A percentile compares a stretch with the other conserved stretches of the same genome.
Conservation (phyloP, 192 early-diverging fungal species). For the Entomortierella beljakovae region DNA sequence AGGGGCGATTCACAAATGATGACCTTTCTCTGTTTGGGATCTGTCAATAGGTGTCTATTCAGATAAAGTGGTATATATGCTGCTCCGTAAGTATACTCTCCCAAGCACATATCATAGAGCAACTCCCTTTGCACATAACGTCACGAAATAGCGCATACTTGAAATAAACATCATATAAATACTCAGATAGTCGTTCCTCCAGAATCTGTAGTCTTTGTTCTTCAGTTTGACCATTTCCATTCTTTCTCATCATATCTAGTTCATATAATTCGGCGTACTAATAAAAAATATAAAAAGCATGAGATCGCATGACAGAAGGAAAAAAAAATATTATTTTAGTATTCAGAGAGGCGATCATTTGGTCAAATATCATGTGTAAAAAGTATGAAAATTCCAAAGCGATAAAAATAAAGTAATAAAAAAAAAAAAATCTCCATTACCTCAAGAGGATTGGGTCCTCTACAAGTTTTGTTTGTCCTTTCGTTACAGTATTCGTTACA, state of each 20-base stretch:
- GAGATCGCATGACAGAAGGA: not conserved
- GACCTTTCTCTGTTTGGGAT: constrained; percentile 87
- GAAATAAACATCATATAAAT: constrained; percentile 64
- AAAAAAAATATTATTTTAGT: constrained; percentile 12
- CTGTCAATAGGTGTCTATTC: constrained; percentile 75
- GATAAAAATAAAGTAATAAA: not conserved
- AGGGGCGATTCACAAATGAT: constrained; percentile 82
- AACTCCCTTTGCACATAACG: not conserved
- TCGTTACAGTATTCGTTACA: constrained; percentile 43
- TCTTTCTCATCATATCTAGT: constrained; percentile 55
- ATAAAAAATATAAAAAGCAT: not conserved
- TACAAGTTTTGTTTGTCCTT: constrained; percentile 23
- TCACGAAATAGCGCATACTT: constrained; percentile 27
- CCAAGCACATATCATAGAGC: not conserved
- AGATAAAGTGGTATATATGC: not conserved
- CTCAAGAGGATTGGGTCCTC: constrained; percentile 32
- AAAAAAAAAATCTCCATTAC: constrained; percentile 21
- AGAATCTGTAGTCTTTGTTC: constrained; percentile 51
- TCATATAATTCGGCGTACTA: constrained; percentile 60
- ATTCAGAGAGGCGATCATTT: not conserved
- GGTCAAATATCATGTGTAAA: not conserved
- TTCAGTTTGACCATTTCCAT: constrained; percentile 42
- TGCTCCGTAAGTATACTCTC: not conserved
- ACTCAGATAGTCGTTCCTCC: constrained; percentile 59
- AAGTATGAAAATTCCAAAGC: not conserved